These are phyloP conservation scores for Phialemoniopsis sp. DNA, from an alignment of 2,329 filamentous ascomycete genomes.

Conservation along the genomic window DNA sequence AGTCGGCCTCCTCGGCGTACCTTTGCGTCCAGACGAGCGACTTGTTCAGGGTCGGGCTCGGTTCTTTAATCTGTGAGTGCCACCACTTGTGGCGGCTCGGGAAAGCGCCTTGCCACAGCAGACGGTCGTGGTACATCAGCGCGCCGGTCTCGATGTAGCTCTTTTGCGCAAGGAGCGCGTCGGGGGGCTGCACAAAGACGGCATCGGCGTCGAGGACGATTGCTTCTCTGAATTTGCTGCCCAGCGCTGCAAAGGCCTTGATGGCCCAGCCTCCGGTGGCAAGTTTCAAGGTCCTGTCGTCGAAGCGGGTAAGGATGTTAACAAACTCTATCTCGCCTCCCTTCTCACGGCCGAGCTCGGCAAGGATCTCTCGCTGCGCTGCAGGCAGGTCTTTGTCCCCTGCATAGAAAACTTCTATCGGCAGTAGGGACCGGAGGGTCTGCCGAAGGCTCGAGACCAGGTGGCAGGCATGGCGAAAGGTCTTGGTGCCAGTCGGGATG, in stretches of 20 bases:
- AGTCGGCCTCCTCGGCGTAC: constrained; percentile 36
- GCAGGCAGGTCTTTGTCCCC: no score
- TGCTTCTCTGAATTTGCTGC: constrained; percentile 27
- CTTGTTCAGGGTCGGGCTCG: constrained; percentile 22
- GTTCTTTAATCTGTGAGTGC: constrained; percentile 27
- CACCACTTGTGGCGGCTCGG: constrained; percentile 29
- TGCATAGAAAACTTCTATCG: constrained; percentile 20
- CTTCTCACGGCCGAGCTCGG: no score
- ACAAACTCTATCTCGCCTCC: constrained; percentile 20
- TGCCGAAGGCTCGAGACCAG: constrained; percentile 22
- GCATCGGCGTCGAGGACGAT: constrained; percentile 33
- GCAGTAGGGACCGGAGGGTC: constrained; percentile 21
- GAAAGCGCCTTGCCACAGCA: constrained; percentile 28
- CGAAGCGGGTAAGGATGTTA: constrained; percentile 24
- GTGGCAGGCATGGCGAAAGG: constrained; percentile 27
- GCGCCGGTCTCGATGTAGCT: constrained; percentile 24
- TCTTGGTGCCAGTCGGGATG: constrained; percentile 24
- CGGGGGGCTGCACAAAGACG: constrained; percentile 30
- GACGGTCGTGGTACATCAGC: constrained; percentile 33
- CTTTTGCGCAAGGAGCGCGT: constrained; percentile 21
- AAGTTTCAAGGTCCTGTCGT: constrained; percentile 22
- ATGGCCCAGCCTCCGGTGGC: constrained; percentile 30
- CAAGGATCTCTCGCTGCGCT: no score
- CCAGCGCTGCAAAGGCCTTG: constrained; percentile 33
- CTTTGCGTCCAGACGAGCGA: constrained; percentile 32